Evolutionary conservation across 73 alveolate species (phyloP), one percentile per base, ranked within the genome.

Genomic region (Paramecium tetraurelia): DNA sequence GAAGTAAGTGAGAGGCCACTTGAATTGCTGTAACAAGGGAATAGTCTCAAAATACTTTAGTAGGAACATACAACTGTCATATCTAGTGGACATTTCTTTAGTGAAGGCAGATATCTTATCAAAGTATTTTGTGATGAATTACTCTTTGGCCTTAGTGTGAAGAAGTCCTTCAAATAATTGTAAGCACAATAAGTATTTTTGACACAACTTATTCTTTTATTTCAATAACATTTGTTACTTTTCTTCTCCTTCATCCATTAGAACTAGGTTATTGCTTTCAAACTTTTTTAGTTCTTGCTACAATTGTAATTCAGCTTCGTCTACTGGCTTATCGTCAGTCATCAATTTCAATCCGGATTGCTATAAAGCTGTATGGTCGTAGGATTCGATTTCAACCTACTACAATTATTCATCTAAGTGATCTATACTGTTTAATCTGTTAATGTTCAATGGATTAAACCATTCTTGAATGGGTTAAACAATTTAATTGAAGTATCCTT

Each of bases 171-270:
- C 57, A 22, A 80, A 80, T 80, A 80, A 80, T 20, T 44, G 5
- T 41, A 80, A 43, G 24, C 70, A 43, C 48, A 80, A 24, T 80
- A n/a, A 18, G 24, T 44, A 80, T 31, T 44, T 44, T 80, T 80
- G 12, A 44, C 48, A 24, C 27, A 80, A 20, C 48, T 80, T 80
- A 31, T 80, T 41, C 33, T 80, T 80, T 44, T 80, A 35, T 80
- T 48, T 80, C 20, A 22, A 21, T 24, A 80, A 20, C 43, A 44
- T 41, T 46, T 41, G 7, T 11, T 31, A 22, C 33, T 35, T 20
- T 22, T 50, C 90, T 80, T 80, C 90, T 21, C 57, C 57, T 48
- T 80, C 76, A 48, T 80, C 90, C 90, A 80, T 80, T 5, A 44
- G 16, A 24, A 80, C 57, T 41, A 31, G 77, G 12, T 80, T 80